Evolutionary conservation across 768 basidiomycete species (phyloP), one percentile per base, ranked within the genome.

Genomic region (Chalciporus sphaerocephalus): DNA sequence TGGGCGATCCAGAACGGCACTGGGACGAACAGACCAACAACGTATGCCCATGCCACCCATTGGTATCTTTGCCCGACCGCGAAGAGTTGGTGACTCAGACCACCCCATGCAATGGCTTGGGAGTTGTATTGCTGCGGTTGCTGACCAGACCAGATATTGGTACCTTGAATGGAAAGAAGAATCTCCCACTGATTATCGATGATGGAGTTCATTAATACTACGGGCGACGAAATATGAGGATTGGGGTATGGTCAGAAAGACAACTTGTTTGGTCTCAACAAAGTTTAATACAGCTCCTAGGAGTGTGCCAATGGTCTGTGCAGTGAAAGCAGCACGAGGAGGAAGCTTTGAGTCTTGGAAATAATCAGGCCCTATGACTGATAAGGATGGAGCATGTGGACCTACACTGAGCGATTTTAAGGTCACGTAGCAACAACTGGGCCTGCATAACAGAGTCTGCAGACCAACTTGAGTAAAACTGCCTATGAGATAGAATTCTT

Each of bases 241-340:
- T 75, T 74, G 71, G 76, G 74, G 69, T 58, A 28, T 10, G 10
- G 13, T 73, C 55, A 70, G 37, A 74, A 58, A 27, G n/a, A 7
- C 7, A 17, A 18, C 18, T 20, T 5, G 62, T 64, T 80, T 75
- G 60, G 15, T 28, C 85, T 60, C 47, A 88, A 79, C 75, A 42
- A 62, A 72, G 50, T 73, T 73, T 32, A 73, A 51, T 25, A 66
- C 49, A 2, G 63, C 64, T 15, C 60, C 60, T 0, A 59, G 34
- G 16, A 61, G 44, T 5, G 60, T 59, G 10, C 60, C 60, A 13
- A 57, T 48, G n/a, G 82, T 67, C 54, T 85, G 84, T 6, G 80
- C 79, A 9, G 78, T 57, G 61, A 85, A 82, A 65, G 83, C 79
- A 32, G 74, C 71, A 13, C 83, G 79, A 17, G 84, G 81, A 21